Evolutionary conservation across 768 basidiomycete species (phyloP).

Genomic region (Basidioascus undulatus): DNA sequence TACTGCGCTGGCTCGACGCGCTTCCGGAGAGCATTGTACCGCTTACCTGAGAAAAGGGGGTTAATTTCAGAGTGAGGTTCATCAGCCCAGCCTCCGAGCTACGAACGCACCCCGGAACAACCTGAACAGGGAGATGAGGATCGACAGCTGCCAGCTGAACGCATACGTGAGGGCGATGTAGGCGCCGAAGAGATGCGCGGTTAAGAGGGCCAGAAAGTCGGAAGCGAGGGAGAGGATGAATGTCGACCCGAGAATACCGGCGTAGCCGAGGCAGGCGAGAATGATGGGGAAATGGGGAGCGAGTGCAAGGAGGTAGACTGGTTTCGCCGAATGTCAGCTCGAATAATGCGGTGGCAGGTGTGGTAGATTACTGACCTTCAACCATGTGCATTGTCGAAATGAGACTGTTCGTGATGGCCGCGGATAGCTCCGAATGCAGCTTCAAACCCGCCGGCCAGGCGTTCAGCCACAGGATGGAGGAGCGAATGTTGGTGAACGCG

Average conservation of each 20-base stretch:
- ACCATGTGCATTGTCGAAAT: slow-evolving; percentile 36
- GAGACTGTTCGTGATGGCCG: slow-evolving; percentile 53
- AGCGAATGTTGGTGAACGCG: slow-evolving; percentile 27
- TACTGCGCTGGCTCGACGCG: slow-evolving; percentile 81
- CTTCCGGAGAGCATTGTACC: slow-evolving; percentile 61
- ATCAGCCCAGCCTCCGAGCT: neutral
- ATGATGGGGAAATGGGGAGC: slow-evolving; percentile 17
- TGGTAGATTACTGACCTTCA: slow-evolving; percentile 26
- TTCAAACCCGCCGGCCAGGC: slow-evolving; percentile 92
- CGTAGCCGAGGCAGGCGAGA: slow-evolving; percentile 15
- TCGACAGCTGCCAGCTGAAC: slow-evolving; percentile 35
- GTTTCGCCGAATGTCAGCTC: slow-evolving; percentile 12
- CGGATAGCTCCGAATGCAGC: slow-evolving; percentile 79
- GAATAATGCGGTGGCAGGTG: neutral
- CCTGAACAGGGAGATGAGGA: slow-evolving; percentile 51
- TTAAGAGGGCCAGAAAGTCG: slow-evolving; percentile 41
- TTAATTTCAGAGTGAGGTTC: neutral
- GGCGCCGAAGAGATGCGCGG: slow-evolving; percentile 44
- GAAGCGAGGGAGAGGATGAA: slow-evolving; percentile 38
- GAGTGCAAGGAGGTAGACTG: slow-evolving; percentile 15
- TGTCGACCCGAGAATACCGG: slow-evolving; percentile 24
- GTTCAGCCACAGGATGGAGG: slow-evolving; percentile 55
- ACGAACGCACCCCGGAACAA: slow-evolving; percentile 50
- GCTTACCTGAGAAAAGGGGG: slow-evolving; percentile 35
- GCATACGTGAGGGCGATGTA: slow-evolving; percentile 38